These are phyloP conservation scores for Sechiopsis laciniata DNA, from an alignment of 306 rosid species.

Conservation along the genomic window DNA sequence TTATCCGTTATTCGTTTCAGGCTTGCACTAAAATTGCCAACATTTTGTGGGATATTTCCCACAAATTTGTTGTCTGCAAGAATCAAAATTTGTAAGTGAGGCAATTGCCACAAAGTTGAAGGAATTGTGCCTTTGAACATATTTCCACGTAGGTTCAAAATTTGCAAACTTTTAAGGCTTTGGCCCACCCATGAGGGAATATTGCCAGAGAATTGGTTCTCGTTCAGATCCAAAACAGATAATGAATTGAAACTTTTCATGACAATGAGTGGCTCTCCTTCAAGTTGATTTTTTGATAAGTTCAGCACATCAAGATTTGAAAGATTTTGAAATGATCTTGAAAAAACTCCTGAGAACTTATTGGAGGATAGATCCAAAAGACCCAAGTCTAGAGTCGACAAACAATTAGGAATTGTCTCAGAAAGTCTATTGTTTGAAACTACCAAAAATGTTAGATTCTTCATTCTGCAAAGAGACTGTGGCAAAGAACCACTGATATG, in stretches of 20 bases:
- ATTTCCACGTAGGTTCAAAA: conserved; percentile 18
- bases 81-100: conserved; percentile 18
- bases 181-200: conserved; percentile 17
- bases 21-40: neutral
- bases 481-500: neutral
- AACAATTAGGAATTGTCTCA: conserved; percentile 5
- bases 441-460: fast-evolving
- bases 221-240: neutral
- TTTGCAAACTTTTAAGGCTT: neutral
- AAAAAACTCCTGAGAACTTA: conserved; percentile 10
- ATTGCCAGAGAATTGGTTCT: neutral
- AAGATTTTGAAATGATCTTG: neutral
- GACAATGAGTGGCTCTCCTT: conserved; percentile 3
- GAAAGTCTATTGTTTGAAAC: neutral
- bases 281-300: conserved; percentile 9
- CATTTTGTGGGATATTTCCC: too few relatives aligned
- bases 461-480: neutral
- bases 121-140: conserved; percentile 11
- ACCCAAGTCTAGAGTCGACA: neutral
- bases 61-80: neutral
- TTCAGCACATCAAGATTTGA: neutral
- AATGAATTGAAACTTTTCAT: neutral
- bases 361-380: conserved; percentile 9
- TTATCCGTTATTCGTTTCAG: neutral
- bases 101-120: neutral